Percentiles rank a stretch among this genome's conserved stretches.
Evolutionary conservation across 192 early-diverging fungal genomes (phyloP).

Genomic region (Coemansia interrupta): DNA sequence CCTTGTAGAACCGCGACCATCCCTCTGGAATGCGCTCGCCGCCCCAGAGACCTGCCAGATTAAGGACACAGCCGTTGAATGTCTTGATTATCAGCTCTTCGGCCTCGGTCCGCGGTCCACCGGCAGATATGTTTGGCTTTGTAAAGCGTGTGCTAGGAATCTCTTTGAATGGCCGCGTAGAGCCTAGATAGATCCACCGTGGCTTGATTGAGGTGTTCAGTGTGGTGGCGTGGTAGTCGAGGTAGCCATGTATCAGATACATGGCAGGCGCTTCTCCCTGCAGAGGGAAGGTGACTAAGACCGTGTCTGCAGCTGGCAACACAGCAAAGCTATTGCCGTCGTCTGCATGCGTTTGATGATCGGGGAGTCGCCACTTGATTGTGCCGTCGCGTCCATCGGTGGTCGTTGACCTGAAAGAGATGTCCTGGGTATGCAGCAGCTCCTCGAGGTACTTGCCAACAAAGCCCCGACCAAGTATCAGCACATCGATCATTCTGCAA

Average conservation of each 20-base stretch:
- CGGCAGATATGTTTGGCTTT: slow-evolving; percentile 12
- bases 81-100: slow-evolving; percentile 26
- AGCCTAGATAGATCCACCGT: slow-evolving; percentile 45
- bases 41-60: slow-evolving; percentile 50
- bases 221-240: slow-evolving; percentile 1
- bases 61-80: slow-evolving; percentile 30
- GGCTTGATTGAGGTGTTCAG: not conserved
- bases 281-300: slow-evolving; percentile 44
- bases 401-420: slow-evolving; percentile 28
- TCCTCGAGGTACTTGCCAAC: slow-evolving; percentile 38
- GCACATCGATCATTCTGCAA: slow-evolving; percentile 7
- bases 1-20: slow-evolving; percentile 40
- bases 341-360: not conserved
- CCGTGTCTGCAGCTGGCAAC: slow-evolving; percentile 23
- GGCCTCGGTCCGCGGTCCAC: slow-evolving; percentile 31
- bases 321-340: slow-evolving; percentile 1
- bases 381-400: slow-evolving; percentile 38
- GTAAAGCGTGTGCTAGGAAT: slow-evolving; percentile 38
- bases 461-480: slow-evolving; percentile 45
- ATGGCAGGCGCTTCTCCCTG: slow-evolving; percentile 17
- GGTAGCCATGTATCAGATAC: slow-evolving; percentile 19
- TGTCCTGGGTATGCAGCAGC: not conserved
- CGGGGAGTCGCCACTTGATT: slow-evolving; percentile 26
- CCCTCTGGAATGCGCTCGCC: slow-evolving; percentile 30
- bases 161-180: slow-evolving; percentile 40